Evolutionary conservation across 2,329 filamentous ascomycete genomes (phyloP).

Genomic region (Monosporascus cannonballus): DNA sequence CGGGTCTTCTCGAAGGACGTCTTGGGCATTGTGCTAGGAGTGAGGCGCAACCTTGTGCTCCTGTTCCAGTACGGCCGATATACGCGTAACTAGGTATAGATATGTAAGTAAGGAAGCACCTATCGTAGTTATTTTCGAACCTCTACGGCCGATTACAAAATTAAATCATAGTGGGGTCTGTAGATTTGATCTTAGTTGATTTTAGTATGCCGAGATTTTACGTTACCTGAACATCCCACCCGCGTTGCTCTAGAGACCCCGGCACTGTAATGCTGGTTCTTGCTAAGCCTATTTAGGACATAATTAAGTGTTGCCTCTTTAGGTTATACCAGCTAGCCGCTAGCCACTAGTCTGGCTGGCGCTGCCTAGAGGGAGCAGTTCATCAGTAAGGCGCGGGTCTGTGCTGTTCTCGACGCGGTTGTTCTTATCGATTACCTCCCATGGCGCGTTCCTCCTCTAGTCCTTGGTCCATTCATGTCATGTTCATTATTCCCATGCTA

Average conservation of each 20-base stretch:
- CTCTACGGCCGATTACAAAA: not conserved
- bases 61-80: not conserved
- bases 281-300: too few relatives aligned
- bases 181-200: not conserved
- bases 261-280: too few relatives aligned
- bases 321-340: too few relatives aligned
- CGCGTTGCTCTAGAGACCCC: too few relatives aligned
- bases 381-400: not conserved
- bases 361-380: not conserved
- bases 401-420: not conserved
- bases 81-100: not conserved
- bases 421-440: not conserved
- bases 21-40: constrained; percentile 58
- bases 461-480: not conserved
- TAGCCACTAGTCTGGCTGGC: too few relatives aligned
- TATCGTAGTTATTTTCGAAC: too few relatives aligned
- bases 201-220: too few relatives aligned
- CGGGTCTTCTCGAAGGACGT: constrained; percentile 69
- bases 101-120: not conserved
- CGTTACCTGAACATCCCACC: too few relatives aligned
- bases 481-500: not conserved
- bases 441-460: not conserved
- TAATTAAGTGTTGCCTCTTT: too few relatives aligned
- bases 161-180: not conserved
- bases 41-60: not conserved